Evolutionary conservation across 495 filamentous ascomycete species (phyloP), one percentile per base, ranked within the genome.

Genomic region (Choiromyces venosus): DNA sequence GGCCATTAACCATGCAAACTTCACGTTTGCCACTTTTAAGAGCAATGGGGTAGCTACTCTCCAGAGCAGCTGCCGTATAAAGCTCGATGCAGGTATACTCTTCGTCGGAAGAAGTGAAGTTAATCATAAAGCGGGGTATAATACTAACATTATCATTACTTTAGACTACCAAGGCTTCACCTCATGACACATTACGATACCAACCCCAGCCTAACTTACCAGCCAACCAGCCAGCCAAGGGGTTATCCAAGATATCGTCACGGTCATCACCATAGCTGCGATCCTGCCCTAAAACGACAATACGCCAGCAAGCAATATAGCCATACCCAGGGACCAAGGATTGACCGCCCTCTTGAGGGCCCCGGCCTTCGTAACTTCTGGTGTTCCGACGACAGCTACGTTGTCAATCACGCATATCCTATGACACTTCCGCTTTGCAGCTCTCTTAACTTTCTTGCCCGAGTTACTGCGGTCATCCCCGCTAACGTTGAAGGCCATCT

Each of bases 401-500:
- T 39, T 67, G 29, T 79, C 78, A n/a, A 79, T 71, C 3, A 66
- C 38, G 71, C 78, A 79, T 14, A 79, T 65, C 5, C 29, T 79
- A 7, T 40, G 29, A 36, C 78, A 79, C 35, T n/a, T 37, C 16
- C 9, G 8, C 5, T 16, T 29, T 2, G 66, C 40, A 0, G 39
- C 39, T 33, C 73, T 37, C 38, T 71, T 70, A 21, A 29, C 33
- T 35, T 75, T 77, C 29, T 4, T 21, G n/a, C 3, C 12, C 3
- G 44, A 16, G 21, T 35, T 61, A 21, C 67, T n/a, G 4, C 38
- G 64, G 7, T 44, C 21, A 66, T 68, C 46, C 4, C 68, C 75
- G 3, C n/a, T 29, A 29, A 68, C 40, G 75, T 94, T 94, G 75
- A 88, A 94, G 5, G 88, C 86, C 73, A 93, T 76, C 77, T 93